Base-by-base conservation (phyloP, 768 basidiomycete genomes). In the Krasilnikovozyma curviuscula region DNA sequence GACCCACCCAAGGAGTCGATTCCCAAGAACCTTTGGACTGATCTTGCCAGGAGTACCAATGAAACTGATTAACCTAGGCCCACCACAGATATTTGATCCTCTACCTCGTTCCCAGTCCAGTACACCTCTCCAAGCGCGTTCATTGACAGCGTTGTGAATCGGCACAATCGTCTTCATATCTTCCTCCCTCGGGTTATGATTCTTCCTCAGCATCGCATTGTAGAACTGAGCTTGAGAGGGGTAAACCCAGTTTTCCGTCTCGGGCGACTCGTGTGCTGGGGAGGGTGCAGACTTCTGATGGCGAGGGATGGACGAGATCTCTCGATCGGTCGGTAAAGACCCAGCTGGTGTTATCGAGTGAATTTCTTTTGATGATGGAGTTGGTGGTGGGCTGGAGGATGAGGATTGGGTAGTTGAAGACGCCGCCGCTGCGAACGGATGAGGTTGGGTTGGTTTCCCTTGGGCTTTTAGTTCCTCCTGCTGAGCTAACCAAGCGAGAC, bases 191-290 rank as follows among this genome's bases (percentile, higher is more conserved):
- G 89, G 89, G 46, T 79, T 76, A 63, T 93, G 83, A 57, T 93
- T 78, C 68, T 97, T 97, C 50, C 91, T 77, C 49, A 78, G 74
- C 79, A 98, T 88, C 18, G 93, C 91, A n/a, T 81, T 72, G 65
- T 82, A 97, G 71, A 98, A 98, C 66, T 95, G 91, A n/a, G 81
- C 76, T 62, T 95, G 85, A 18, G 91, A 95, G 21, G 93, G 93
- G 65, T 98, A 98, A 40, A 93, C 82, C 93, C 93, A 98, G 48
- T 85, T 79, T 35, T 71, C 56, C 18, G 59, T 72, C 41, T 76
- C 75, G 34, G 70, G 65, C 18, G 68, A 62, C 27, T 50, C 54
- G 32, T 48, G 42, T 24, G 40, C 35, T 25, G 47, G 46, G 38
- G 41, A 52, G 19, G 35, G 30, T 28, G 42, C n/a, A n/a, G 45